These are phyloP conservation scores for Peronospora belbahrii DNA, from an alignment of 352 stramenopile genomes.

Conservation along the genomic window DNA sequence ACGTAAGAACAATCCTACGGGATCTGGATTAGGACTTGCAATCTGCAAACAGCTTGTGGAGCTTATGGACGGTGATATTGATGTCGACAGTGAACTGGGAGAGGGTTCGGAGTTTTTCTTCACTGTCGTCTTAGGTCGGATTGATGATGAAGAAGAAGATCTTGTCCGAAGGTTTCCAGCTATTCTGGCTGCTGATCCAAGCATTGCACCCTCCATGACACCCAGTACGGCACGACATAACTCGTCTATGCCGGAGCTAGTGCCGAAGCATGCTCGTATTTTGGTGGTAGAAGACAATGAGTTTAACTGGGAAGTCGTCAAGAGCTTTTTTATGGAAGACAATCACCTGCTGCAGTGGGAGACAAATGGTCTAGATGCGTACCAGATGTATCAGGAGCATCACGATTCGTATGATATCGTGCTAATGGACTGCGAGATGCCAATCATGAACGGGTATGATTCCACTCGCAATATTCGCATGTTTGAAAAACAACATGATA, in stretches of 20 bases:
- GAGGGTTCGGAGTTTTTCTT: conserved; percentile 69
- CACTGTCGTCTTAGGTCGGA: conserved; percentile 42
- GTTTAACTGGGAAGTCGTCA: conserved; percentile 88
- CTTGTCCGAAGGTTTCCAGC: conserved; percentile 39
- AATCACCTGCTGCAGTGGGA: conserved; percentile 81
- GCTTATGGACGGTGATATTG: conserved; percentile 63
- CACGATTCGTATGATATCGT: conserved; percentile 71
- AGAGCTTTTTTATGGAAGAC: conserved; percentile 76
- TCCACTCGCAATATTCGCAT: conserved; percentile 60
- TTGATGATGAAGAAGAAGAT: conserved; percentile 49
- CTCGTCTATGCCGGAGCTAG: conserved; percentile 21
- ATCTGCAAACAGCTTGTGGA: conserved; percentile 74
- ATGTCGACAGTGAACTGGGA: conserved; percentile 57
- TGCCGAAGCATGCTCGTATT: conserved; percentile 67
- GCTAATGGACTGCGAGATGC: conserved; percentile 85
- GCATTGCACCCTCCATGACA: conserved; percentile 8
- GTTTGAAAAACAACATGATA: conserved; percentile 58
- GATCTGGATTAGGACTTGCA: conserved; percentile 52
- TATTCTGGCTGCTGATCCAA: conserved; percentile 23
- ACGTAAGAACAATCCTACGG: conserved; percentile 61
- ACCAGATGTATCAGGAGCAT: conserved; percentile 65
- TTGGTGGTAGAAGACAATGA: conserved; percentile 86
- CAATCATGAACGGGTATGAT: conserved; percentile 81
- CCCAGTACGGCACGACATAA: conserved; percentile 13
- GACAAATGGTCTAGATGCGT: conserved; percentile 64